Evolutionary conservation across 345 rosid genomes (phyloP).

Genomic region (Syzygium grande): DNA sequence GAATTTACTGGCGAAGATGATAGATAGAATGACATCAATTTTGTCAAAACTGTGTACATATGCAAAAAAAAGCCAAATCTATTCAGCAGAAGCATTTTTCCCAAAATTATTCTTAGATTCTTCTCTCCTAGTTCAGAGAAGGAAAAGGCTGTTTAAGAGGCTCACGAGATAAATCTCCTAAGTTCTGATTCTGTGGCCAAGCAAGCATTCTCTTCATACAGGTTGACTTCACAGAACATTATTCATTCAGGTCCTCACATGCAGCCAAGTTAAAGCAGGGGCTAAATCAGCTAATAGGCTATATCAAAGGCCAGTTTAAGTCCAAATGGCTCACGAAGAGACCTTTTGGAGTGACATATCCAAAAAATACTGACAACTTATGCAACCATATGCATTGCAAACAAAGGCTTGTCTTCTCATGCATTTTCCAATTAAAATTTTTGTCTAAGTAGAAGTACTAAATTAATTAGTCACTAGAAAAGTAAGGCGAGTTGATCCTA

Average conservation of each 20-base stretch:
- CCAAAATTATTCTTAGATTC: background rate
- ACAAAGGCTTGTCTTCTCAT: background rate
- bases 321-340: background rate
- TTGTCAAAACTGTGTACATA: background rate
- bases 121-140: background rate
- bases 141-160: background rate
- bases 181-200: background rate
- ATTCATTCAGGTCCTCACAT: background rate
- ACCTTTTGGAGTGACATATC: background rate
- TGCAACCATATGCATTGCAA: background rate
- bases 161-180: background rate
- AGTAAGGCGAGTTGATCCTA: background rate
- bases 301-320: background rate
- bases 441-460: background rate
- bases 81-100: background rate
- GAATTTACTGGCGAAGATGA: background rate
- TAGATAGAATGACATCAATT: background rate
- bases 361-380: background rate
- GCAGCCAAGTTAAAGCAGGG: background rate
- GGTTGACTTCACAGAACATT: background rate
- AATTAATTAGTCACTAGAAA: background rate
- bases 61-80: background rate
- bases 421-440: background rate
- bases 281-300: background rate
- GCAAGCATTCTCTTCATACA: background rate